phyloP scores from a whole-genome alignment of 768 basidiomycete species.

The Ephemerocybe angulata region DNA sequence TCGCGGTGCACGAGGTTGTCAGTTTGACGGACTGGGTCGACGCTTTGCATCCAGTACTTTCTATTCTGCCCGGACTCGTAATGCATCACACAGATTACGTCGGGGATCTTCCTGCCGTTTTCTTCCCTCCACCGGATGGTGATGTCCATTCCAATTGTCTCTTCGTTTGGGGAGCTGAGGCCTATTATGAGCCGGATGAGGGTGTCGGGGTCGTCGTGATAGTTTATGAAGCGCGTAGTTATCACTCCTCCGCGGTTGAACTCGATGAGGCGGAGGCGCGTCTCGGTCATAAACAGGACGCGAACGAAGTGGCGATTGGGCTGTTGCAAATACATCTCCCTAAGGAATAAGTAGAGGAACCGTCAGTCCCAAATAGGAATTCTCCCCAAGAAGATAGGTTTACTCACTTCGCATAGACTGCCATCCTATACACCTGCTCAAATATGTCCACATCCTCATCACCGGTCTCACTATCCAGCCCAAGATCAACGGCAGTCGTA shows the following conservation, averaged over 20 bases:
- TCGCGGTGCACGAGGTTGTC: not conserved
- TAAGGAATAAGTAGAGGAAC: too few species aligned
- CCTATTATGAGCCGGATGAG: not conserved
- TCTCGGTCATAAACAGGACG: not conserved
- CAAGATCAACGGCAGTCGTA: too few species aligned
- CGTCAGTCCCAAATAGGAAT: too few species aligned
- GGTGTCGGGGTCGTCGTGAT: not conserved
- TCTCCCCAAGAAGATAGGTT: too few species aligned
- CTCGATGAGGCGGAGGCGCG: not conserved
- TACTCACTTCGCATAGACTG: too few species aligned
- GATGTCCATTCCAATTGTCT: not conserved
- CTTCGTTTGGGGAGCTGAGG: not conserved
- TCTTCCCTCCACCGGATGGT: not conserved
- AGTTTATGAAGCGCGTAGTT: not conserved
- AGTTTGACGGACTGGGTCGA: not conserved
- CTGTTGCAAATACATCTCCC: not conserved
- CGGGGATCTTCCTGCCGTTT: not conserved
- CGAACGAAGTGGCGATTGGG: not conserved
- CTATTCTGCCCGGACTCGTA: not conserved
- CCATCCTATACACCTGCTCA: too few species aligned
- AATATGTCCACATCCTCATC: too few species aligned
- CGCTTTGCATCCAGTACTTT: not conserved
- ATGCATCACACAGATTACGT: not conserved
- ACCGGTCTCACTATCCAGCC: too few species aligned
- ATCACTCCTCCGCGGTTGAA: not conserved